Percentiles rank a stretch among this genome's conserved stretches.
Evolutionary conservation across 1,139 yeast genomes (phyloP).

Genomic region (Tardiomyces depauwii): DNA sequence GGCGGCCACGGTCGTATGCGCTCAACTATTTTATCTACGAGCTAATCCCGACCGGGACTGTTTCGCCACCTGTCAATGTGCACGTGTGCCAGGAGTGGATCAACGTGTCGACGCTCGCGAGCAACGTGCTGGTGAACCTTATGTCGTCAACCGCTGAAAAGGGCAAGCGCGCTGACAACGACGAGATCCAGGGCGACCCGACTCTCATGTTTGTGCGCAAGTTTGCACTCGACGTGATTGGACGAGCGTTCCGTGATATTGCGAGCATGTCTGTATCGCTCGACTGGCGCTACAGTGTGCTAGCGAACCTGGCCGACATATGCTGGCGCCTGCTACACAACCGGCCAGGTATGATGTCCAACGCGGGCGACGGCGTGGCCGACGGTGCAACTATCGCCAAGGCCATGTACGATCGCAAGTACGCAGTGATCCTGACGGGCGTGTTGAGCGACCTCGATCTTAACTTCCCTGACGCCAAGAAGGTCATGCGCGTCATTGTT

Average conservation of each 20-base stretch:
- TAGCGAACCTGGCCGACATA: conserved; percentile 48
- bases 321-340: conserved; percentile 21
- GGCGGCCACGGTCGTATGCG: conserved; percentile 43
- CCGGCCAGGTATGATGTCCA: conserved; percentile 16
- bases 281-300: conserved; percentile 38
- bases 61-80: conserved; percentile 13
- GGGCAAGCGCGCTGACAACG: conserved; percentile 14
- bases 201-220: conserved; percentile 65
- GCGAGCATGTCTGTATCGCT: conserved; percentile 33
- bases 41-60: conserved; percentile 46
- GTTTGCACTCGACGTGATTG: conserved; percentile 60
- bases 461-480: conserved; percentile 55
- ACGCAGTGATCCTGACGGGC: conserved; percentile 46
- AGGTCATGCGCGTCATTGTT: conserved; percentile 45
- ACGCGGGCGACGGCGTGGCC: conserved; percentile 27
- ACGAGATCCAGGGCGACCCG: conserved; percentile 40
- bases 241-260: conserved; percentile 48
- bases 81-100: conserved; percentile 15
- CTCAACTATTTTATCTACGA: conserved; percentile 70
- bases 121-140: conserved; percentile 27
- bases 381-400: conserved; percentile 54
- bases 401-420: conserved; percentile 54
- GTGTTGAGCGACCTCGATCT: conserved; percentile 56
- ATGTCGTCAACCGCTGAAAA: conserved; percentile 46
- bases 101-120: conserved; percentile 41